A percentile compares a stretch with the other conserved stretches of the same genome.
These are phyloP conservation scores for Stagonosporopsis vannaccii DNA, from an alignment of 2,329 filamentous ascomycete species.

Conservation along the genomic window DNA sequence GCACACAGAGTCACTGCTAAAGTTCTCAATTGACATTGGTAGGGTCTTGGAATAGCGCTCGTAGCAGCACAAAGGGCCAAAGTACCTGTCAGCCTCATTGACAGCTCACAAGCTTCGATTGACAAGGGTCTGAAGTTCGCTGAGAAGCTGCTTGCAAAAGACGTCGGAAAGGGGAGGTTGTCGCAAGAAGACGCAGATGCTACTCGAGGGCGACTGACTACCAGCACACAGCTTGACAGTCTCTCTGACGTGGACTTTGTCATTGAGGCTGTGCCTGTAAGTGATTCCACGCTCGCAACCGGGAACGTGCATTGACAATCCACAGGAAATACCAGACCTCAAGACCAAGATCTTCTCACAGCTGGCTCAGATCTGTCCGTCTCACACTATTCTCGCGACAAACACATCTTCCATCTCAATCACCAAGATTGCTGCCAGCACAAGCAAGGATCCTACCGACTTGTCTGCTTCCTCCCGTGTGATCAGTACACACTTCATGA, in stretches of 20 bases:
- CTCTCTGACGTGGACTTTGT: constrained; percentile 91
- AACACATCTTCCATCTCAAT: constrained; percentile 99
- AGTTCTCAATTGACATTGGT: constrained; percentile 28
- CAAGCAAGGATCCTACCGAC: constrained; percentile 78
- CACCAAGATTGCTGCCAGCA: constrained; percentile 90
- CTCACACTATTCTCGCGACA: constrained; percentile 89
- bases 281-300: not conserved
- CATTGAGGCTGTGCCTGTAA: constrained; percentile 87
- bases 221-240: constrained; percentile 77
- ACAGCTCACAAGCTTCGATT: constrained; percentile 82
- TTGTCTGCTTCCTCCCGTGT: constrained; percentile 85
- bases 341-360: constrained; percentile 88
- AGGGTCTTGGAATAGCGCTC: constrained; percentile 95
- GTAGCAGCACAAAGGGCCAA: constrained; percentile 86
- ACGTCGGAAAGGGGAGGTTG: constrained; percentile 86
- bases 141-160: constrained; percentile 91
- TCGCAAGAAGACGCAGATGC: constrained; percentile 81
- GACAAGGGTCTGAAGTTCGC: constrained; percentile 92
- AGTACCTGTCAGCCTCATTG: constrained; percentile 85
- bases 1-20: constrained; percentile 26
- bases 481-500: constrained; percentile 98
- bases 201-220: constrained; percentile 71
- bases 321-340: constrained; percentile 77
- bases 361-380: constrained; percentile 80
- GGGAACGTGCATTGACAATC: constrained; percentile 2